These are phyloP conservation scores for Closterium sp. DNA, from an alignment of 139 green algal genomes.

Conservation along the genomic window DNA sequence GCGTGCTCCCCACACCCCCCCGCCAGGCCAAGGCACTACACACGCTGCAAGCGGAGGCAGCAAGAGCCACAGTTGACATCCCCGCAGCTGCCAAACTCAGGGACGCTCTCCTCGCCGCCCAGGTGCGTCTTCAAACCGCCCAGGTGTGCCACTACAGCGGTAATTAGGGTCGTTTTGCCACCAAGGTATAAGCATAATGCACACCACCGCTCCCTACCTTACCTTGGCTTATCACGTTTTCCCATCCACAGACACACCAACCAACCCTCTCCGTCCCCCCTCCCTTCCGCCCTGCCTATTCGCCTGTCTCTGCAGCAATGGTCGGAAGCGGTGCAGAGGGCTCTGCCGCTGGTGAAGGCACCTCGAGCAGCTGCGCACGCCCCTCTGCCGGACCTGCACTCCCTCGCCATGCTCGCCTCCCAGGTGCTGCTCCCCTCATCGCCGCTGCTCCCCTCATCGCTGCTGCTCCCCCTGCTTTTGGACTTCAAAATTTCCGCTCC, in stretches of 20 bases:
- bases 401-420: neutral
- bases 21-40: neutral
- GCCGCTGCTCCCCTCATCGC: neutral
- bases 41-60: neutral
- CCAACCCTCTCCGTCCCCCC: no score
- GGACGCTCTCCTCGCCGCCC: constrained; percentile 6
- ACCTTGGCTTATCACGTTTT: no score
- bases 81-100: neutral
- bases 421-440: neutral
- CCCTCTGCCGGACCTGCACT: neutral
- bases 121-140: neutral
- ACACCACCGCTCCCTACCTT: no score
- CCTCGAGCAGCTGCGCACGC: neutral
- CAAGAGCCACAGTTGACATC: constrained; percentile 4
- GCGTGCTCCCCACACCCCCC: neutral
- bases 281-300: neutral
- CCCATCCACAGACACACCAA: no score
- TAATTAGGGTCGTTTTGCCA: no score
- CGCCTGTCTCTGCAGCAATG: neutral
- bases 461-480: neutral
- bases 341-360: neutral
- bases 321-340: neutral
- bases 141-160: no score
- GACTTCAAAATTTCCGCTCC: no score
- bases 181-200: no score